phyloP scores from a whole-genome alignment of 2,329 filamentous ascomycete genomes.

The Calonectria henricotiae region DNA sequence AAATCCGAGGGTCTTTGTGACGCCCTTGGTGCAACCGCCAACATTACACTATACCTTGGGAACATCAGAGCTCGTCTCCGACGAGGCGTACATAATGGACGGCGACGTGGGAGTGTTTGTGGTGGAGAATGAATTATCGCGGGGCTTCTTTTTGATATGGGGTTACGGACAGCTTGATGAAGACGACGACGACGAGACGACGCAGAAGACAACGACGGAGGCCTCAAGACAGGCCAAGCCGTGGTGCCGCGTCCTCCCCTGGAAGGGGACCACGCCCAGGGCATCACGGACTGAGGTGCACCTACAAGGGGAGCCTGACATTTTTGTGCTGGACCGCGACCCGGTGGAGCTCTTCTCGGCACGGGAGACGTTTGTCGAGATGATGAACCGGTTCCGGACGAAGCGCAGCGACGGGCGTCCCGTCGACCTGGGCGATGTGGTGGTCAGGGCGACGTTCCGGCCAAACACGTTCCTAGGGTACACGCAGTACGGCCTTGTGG shows the following conservation, averaged over 20 bases:
- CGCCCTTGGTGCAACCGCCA: slow-evolving; percentile 34
- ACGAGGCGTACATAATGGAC: slow-evolving; percentile 29
- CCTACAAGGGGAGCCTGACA: slow-evolving; percentile 36
- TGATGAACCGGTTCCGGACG: slow-evolving; percentile 37
- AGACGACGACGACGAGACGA: slow-evolving; percentile 18
- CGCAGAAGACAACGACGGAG: slow-evolving; percentile 7
- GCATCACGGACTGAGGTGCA: slow-evolving; percentile 32
- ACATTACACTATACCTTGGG: slow-evolving; percentile 37
- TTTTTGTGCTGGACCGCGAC: slow-evolving; percentile 37
- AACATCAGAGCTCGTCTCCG: slow-evolving; percentile 34
- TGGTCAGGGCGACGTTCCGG: slow-evolving; percentile 36
- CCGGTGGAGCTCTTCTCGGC: slow-evolving; percentile 38
- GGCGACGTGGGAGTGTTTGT: slow-evolving; percentile 35
- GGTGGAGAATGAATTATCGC: slow-evolving; percentile 35
- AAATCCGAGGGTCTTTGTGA: slow-evolving; percentile 32
- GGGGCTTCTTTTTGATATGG: slow-evolving; percentile 36
- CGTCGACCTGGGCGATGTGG: slow-evolving; percentile 35
- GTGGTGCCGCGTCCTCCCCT: slow-evolving; percentile 37
- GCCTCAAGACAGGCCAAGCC: slow-evolving; percentile 20
- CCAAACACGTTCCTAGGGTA: slow-evolving; percentile 35
- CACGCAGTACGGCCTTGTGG: slow-evolving; percentile 35
- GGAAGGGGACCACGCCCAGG: slow-evolving; percentile 28
- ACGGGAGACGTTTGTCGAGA: slow-evolving; percentile 39
- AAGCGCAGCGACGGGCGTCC: slow-evolving; percentile 37
- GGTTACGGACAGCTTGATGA: slow-evolving; percentile 33